Evolutionary conservation across 169 alveolate species (phyloP).

Genomic region (Eimeria praecox): DNA sequence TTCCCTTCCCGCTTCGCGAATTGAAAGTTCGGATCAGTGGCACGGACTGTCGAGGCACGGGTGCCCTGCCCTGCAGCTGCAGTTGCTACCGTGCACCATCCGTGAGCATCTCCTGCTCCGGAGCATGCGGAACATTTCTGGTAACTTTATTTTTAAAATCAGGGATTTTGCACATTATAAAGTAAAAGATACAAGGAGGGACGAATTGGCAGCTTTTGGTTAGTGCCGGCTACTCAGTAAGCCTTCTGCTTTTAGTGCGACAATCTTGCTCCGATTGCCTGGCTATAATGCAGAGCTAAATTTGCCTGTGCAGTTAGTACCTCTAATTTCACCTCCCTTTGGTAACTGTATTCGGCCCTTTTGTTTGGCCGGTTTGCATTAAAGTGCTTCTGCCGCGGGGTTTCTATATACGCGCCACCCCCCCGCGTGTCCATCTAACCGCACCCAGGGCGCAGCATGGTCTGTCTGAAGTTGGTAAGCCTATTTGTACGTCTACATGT

Average conservation of each 20-base stretch:
- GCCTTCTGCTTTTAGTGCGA: not conserved
- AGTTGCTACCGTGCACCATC: conserved; percentile 28
- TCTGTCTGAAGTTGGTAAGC: not conserved
- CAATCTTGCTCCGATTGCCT: not conserved
- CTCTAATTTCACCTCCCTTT: not conserved
- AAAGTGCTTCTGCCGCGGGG: not conserved
- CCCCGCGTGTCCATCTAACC: not conserved
- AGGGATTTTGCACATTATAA: not conserved
- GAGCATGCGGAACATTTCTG: not conserved
- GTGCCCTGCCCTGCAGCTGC: not conserved
- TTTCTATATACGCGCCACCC: too few relatives aligned
- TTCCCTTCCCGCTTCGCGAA: not conserved
- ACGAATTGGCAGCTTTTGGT: not conserved
- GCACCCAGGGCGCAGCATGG: not conserved
- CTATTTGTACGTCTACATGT: not conserved
- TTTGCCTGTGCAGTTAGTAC: not conserved
- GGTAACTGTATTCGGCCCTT: not conserved
- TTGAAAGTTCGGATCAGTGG: not conserved
- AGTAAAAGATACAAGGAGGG: not conserved
- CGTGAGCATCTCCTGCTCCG: not conserved
- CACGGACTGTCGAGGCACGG: not conserved
- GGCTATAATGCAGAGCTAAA: not conserved
- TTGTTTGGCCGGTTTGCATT: not conserved
- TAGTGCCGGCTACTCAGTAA: not conserved
- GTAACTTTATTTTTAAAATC: not conserved